Base-by-base conservation (phyloP, 2,329 filamentous ascomycete species). In the Orbilia ellipsospora region DNA sequence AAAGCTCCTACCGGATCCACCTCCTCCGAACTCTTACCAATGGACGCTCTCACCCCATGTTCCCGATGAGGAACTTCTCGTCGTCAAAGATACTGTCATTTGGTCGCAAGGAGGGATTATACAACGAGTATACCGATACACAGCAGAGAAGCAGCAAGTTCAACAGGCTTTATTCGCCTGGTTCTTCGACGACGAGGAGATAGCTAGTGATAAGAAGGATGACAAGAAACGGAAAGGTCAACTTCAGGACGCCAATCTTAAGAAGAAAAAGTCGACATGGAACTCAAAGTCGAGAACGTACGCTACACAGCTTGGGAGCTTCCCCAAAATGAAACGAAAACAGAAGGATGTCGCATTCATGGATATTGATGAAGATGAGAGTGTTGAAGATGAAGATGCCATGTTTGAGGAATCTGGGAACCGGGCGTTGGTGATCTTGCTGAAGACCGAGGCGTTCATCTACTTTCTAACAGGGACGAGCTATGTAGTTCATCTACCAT, bases 361-460 rank as follows among this genome's bases (percentile, higher is more conserved):
- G 73, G 79, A 81, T 67, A 62, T 80, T 20, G 75, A 80, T 69
- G 80, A 79, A 40, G 77, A 80, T 65, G 73, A 77, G 45, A 77
- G 72, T 23, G 77, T 78, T 42, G 73, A 80, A 26, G 78, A 78
- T 15, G 79, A 79, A 52, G 79, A 80, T 26, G 67, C 82, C 78
- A 81, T 84, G 80, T 81, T 78, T 26, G 77, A 78, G 15, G 79
- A 78, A 55, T 69, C 77, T 16, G 77, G 77, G 31, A 79, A 63
- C 28, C 59, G 90, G 80, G 93, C 94, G 3, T 84, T 99, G 76
- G 92, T 98, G 6, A 91, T 99, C 59, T 91, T 98, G 78, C 88
- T 99, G 78, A 94, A 92, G 83, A 94, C 92, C 0, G 94, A 98
- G 81, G 93, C 92, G 20, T 94, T 98, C 81, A 89, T 99, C 78